Evolutionary conservation across 2,329 filamentous ascomycete species (phyloP), one percentile per base, ranked within the genome.

Genomic region (Talaromyces pinophilus): DNA sequence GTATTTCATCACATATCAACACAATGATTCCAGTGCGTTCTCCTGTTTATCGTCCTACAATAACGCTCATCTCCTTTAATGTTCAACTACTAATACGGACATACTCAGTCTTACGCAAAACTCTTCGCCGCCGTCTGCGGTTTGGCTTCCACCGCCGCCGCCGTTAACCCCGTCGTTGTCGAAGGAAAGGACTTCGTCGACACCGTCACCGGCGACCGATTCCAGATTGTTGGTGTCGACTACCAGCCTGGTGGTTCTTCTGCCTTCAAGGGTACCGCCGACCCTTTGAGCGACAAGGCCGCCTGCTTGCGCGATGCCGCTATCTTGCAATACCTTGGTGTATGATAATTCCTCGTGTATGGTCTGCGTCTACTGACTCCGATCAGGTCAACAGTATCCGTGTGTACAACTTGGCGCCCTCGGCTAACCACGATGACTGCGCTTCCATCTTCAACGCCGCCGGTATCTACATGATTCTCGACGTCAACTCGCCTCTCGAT

Each of bases 381-480:
- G 5, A 54, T 48, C n/a, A 82, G 81, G 72, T 87, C 70, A 90
- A 90, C 77, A 87, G 86, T 8, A 87, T 89, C 70, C 86, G 87
- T 67, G 83, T 87, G 63, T 90, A 90, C 82, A 88, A 88, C 74
- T 77, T 89, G 68, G 83, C 87, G 69, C 86, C 87, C 19, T 78
- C 79, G 2, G 75, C 86, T 66, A 84, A 88, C 76, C 87, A 89
- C 77, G 84, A 87, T 69, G 79, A 84, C 67, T 89, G 87, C 73
- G 85, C 83, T 67, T 86, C 83, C 67, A 88, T 88, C 77, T 89
- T 89, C 83, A 88, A 89, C 72, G 82, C 83, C 2, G 87, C 86
- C 35, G 87, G 87, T 63, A 89, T 90, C 73, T 89, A 90, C 78
- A 82, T 89, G 81, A 81, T 89, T 63, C 77, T 89, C 55, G 87